These are phyloP conservation scores for Saksenaea vasiformis DNA, from an alignment of 371 early-diverging fungal genomes.

Conservation along the genomic window DNA sequence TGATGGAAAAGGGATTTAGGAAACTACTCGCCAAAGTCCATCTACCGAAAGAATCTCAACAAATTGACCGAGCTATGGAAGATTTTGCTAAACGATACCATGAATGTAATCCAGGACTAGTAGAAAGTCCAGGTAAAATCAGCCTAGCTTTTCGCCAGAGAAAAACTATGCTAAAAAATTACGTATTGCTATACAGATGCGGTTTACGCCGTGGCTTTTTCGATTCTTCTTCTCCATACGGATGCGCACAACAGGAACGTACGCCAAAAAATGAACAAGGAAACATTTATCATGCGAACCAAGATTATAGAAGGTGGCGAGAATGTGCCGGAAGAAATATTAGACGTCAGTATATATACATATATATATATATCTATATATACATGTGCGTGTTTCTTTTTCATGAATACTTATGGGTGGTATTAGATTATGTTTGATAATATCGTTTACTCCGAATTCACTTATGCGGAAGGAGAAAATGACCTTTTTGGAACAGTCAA, in stretches of 20 bases:
- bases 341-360: conserved; percentile 55
- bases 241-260: conserved; percentile 91
- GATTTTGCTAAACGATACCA: conserved; percentile 83
- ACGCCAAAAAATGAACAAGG: conserved; percentile 82
- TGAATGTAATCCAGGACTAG: conserved; percentile 69
- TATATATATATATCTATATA: too few species aligned
- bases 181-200: conserved; percentile 58
- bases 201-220: conserved; percentile 83
- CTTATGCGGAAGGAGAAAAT: conserved; percentile 56
- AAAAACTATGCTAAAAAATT: not conserved
- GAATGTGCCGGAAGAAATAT: conserved; percentile 68
- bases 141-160: not conserved
- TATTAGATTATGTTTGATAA: conserved; percentile 79
- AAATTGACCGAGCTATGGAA: conserved; percentile 87
- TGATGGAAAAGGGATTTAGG: conserved; percentile 31
- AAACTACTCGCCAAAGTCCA: conserved; percentile 75
- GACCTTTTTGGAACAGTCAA: conserved; percentile 20
- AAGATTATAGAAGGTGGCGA: conserved; percentile 67
- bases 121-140: conserved; percentile 60
- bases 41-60: conserved; percentile 89
- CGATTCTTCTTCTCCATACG: conserved; percentile 88
- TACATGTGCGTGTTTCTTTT: not conserved
- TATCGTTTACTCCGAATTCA: conserved; percentile 54
- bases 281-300: conserved; percentile 78
- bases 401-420: not conserved